Evolutionary conservation across 768 basidiomycete genomes (phyloP).

Genomic region (Tricholoma saponaceum): DNA sequence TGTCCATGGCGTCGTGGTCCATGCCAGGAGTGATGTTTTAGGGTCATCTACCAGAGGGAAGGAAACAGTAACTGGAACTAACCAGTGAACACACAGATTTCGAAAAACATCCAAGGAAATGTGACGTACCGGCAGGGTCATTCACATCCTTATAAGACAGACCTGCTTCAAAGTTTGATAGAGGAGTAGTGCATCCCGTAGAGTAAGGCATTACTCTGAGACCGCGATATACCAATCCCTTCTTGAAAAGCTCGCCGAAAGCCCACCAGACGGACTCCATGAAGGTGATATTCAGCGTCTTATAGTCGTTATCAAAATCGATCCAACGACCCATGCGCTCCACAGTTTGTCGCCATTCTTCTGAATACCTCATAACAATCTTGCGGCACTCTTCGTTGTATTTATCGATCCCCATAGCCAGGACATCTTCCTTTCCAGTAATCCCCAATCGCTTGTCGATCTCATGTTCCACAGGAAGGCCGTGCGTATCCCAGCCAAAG

Average conservation of each 20-base stretch:
- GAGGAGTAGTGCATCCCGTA: slow-evolving; percentile 89
- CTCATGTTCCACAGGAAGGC: slow-evolving; percentile 97
- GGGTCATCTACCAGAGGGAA: slow-evolving; percentile 96
- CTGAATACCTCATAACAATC: slow-evolving; percentile 96
- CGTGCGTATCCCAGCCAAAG: slow-evolving; percentile 99
- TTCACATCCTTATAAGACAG: slow-evolving; percentile 88
- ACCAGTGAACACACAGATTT: not conserved
- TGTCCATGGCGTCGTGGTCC: slow-evolving; percentile 99
- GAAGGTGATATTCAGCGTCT: slow-evolving; percentile 87
- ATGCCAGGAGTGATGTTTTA: slow-evolving; percentile 83
- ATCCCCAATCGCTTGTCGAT: slow-evolving; percentile 96
- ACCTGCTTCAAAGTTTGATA: slow-evolving; percentile 97
- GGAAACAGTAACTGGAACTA: slow-evolving; percentile 70
- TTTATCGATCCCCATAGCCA: slow-evolving; percentile 92
- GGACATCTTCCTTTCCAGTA: slow-evolving; percentile 89
- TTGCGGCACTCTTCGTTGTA: slow-evolving; percentile 96
- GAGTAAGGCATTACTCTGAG: slow-evolving; percentile 98
- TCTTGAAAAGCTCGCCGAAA: slow-evolving; percentile 90
- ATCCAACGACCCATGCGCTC: slow-evolving; percentile 99
- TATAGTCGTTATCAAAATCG: slow-evolving; percentile 99
- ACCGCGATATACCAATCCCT: slow-evolving; percentile 89
- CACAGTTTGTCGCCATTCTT: slow-evolving; percentile 92
- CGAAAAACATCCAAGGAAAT: not conserved
- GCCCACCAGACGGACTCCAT: slow-evolving; percentile 99
- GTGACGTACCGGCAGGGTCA: slow-evolving; percentile 78